Evolutionary conservation across 306 rosid genomes (phyloP), one percentile per base, ranked within the genome.

Genomic region (Glycyrrhiza uralensis): DNA sequence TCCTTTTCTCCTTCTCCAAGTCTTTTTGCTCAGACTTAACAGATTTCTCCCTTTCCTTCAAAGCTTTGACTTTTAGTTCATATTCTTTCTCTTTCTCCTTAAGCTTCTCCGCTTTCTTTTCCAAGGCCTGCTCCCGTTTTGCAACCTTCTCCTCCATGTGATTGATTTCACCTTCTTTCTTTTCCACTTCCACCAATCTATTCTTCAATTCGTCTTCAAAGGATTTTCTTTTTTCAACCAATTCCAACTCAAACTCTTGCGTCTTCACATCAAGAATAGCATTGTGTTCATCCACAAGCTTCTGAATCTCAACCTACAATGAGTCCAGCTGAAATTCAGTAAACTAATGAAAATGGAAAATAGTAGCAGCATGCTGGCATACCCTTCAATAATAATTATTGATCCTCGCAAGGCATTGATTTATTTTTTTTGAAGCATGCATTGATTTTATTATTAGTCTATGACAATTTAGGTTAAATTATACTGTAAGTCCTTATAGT

Each of bases 41-140:
- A 47, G 87, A 77, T 80, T 86, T 88, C 69, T 91, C 99, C 77
- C 76, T 86, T 84, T 89, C 96, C 82, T 85, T 91, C 77, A 89
- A 58, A 35, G 83, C 85, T 83, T 88, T 94, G 58, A 88, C 62
- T 78, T 89, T 94, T 15, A 79, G 44, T 68, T 94, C 99, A 79
- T 82, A 76, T 60, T 89, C 92, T 60, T 79, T 88, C 85, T 94
- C 99, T 88, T 91, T 94, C 83, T 91, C 97, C 87, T 87, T 85
- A 56, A 91, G 81, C 78, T 94, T 94, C 68, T 91, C 99, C 42
- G 75, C 72, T 84, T 78, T 91, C 85, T 87, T 94, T 75, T 83
- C 99, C 79, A 94, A 65, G 17, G 93, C 95, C 72, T 86, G 92
- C 78, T 94, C 99, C 67, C 89, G 85, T 66, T 91, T 94, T 7